Conservation (phyloP, 257 asterid genomes). For the Solanum habrochaites region DNA sequence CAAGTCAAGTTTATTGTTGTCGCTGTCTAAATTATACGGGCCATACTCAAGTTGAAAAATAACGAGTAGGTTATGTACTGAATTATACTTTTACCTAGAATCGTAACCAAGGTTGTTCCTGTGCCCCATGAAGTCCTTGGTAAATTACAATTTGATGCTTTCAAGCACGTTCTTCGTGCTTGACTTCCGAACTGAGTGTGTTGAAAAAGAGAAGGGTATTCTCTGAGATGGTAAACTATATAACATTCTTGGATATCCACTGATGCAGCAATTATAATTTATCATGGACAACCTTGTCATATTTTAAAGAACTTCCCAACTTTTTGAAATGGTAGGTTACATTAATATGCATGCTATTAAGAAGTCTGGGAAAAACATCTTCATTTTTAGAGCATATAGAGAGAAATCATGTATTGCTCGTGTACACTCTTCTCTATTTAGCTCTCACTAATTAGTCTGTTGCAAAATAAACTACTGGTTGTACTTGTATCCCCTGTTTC, state of each 20-base stretch:
- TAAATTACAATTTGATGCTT: not conserved
- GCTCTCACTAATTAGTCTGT: not conserved
- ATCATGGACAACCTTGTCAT: not conserved
- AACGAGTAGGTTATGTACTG: not conserved
- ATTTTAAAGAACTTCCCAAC: not conserved
- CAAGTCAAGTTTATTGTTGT: not conserved
- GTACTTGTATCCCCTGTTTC: not conserved
- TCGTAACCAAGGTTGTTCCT: not conserved
- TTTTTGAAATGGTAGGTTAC: not conserved
- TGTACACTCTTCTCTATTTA: not conserved
- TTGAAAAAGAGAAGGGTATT: not conserved
- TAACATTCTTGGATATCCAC: not conserved
- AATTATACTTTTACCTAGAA: not conserved
- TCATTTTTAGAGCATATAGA: not conserved
- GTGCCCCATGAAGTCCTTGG: not conserved
- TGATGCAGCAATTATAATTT: not conserved
- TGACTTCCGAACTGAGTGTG: not conserved
- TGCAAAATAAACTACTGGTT: not conserved
- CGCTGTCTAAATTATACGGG: not conserved
- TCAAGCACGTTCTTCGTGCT: not conserved
- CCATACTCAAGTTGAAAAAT: not conserved
- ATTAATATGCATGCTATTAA: not conserved
- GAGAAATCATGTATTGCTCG: not conserved
- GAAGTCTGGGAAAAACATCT: not conserved
- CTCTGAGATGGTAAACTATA: not conserved